Evolutionary conservation across 805 yeast genomes (phyloP).

Genomic region (Zygosaccharomyces rouxii): DNA sequence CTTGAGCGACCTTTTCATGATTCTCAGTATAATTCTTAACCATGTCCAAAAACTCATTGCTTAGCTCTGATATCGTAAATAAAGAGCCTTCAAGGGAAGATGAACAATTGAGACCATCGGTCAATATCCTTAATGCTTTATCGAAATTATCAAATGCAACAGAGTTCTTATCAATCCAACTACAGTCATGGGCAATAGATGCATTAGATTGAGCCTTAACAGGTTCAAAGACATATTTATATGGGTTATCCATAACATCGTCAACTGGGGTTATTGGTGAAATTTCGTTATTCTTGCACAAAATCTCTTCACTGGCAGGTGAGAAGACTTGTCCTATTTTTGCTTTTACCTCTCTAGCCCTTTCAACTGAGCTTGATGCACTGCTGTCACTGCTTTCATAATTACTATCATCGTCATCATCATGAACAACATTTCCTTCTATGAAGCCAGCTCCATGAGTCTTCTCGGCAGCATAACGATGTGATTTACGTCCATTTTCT

Average conservation of each 20-base stretch:
- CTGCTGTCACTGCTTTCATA: constrained; percentile 7
- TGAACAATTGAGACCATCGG: constrained; percentile 2
- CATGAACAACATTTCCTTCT: not conserved
- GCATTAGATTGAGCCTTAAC: constrained; percentile 1
- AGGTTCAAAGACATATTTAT: constrained; percentile 26
- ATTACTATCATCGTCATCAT: not conserved
- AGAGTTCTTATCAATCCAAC: constrained; percentile 9
- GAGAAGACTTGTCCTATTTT: constrained; percentile 13
- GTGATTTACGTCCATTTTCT: not conserved
- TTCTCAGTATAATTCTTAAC: constrained; percentile 5
- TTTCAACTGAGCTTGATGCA: constrained; percentile 18
- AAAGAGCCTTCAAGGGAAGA: constrained; percentile 1
- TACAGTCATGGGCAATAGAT: constrained; percentile 10
- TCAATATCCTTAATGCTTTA: constrained; percentile 7
- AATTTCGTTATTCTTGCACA: constrained; percentile 10
- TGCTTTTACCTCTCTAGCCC: constrained; percentile 15
- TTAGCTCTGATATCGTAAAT: constrained; percentile 10
- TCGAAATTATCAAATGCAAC: constrained; percentile 10
- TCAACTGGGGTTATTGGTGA: constrained; percentile 23
- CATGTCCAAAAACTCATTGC: constrained; percentile 8
- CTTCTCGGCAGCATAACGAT: not conserved
- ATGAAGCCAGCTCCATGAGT: not conserved
- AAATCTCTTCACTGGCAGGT: constrained; percentile 6
- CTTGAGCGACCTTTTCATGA: constrained; percentile 5
- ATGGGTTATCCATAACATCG: constrained; percentile 17